Evolutionary conservation across 1,284 basidiomycete species (phyloP), one percentile per base, ranked within the genome.

Genomic region (Trametes polyzona): DNA sequence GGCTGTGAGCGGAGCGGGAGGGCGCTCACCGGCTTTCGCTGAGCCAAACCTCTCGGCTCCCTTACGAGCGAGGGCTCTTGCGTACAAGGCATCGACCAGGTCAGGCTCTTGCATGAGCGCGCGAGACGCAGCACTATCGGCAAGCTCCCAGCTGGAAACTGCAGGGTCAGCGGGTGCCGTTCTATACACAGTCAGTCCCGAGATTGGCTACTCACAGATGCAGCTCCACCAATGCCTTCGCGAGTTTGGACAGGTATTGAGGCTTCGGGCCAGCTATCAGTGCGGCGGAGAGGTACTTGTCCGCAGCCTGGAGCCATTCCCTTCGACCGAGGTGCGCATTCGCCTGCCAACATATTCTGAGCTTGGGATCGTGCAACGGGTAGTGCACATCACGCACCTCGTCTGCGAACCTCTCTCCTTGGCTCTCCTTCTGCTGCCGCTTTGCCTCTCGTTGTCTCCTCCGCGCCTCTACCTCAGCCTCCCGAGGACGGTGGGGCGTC

Each of bases 31-130:
- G 16, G 67, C 67, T 55, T 73, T 68, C 0, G 80, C 79, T 0
- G 71, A 73, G 7, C 59, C 62, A 17, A 76, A 63, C 5, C 74
- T 58, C 1, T 70, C 63, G 47, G 72, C 68, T 29, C 72, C 76
- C 47, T 77, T 74, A 7, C 78, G 67, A 3, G 79, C 77, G 0
- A 77, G 55, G 7, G 75, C 80, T 30, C 81, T 69, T 12, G 75
- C 65, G 57, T 75, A 80, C 10, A 80, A 71, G 6, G 78, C 79
- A 57, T 78, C 76, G 16, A 74, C 51, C 29, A 72, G 71, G 59
- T 71, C 72, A 1, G 78, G 79, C 46, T 81, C 74, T 23, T 76
- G 67, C 2, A 69, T 61, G 17, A 82, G 69, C 0, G 77, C 78
- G 14, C 73, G 67, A 1, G 71, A 73, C 3, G 80, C 76, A 5